phyloP scores from a whole-genome alignment of 2,329 filamentous ascomycete species.

The Phoma sp. region DNA sequence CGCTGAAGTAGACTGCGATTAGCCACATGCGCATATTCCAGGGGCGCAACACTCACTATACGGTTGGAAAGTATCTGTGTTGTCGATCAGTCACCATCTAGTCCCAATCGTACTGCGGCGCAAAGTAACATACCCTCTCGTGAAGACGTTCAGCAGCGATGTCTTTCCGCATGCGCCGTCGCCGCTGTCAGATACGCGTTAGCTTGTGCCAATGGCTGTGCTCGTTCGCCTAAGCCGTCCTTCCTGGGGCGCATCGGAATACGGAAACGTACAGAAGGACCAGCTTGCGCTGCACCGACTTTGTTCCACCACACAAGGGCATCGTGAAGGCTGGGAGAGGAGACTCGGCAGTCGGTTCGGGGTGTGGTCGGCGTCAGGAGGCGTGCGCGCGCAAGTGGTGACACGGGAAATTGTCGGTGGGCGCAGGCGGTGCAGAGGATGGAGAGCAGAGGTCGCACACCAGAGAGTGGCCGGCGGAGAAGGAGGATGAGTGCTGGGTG shows the following conservation, averaged over 20 bases:
- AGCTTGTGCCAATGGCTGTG: slow-evolving; percentile 29
- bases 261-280: slow-evolving; percentile 76
- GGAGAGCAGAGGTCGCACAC: slow-evolving; percentile 15
- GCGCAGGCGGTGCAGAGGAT: slow-evolving; percentile 16
- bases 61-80: slow-evolving; percentile 88
- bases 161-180: slow-evolving; percentile 98
- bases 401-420: slow-evolving; percentile 21
- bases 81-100: slow-evolving; percentile 7
- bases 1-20: slow-evolving; percentile 55
- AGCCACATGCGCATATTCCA: slow-evolving; percentile 21
- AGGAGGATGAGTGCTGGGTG: slow-evolving; percentile 21
- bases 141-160: slow-evolving; percentile 96
- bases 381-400: slow-evolving; percentile 35
- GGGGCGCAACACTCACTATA: slow-evolving; percentile 69
- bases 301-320: slow-evolving; percentile 59
- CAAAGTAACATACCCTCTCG: slow-evolving; percentile 74
- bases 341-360: slow-evolving; percentile 30
- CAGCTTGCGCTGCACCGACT: slow-evolving; percentile 94
- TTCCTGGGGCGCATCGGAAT: not conserved
- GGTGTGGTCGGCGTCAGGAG: slow-evolving; percentile 30
- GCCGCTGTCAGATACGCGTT: slow-evolving; percentile 64
- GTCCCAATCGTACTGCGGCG: not conserved
- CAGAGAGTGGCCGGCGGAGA: slow-evolving; percentile 18
- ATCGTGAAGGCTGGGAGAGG: slow-evolving; percentile 39
- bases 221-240: slow-evolving; percentile 3